Base-by-base conservation (phyloP, 192 early-diverging fungal genomes). In the Backusella australiensis region DNA sequence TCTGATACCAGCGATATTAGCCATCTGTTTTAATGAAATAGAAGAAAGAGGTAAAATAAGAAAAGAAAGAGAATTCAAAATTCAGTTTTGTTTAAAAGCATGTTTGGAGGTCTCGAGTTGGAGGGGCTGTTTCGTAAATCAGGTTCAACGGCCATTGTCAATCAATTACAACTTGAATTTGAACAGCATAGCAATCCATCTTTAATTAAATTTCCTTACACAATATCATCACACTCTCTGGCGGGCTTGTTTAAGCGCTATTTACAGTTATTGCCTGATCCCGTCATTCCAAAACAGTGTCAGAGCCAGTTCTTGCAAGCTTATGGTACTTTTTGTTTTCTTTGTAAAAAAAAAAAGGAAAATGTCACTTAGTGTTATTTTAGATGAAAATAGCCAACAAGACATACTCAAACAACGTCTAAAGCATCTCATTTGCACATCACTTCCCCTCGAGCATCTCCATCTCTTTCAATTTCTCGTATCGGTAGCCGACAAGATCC, bases 51-150 rank as follows among this genome's bases (percentile, higher is more conserved):
- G 70, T 71, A 71, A n/a, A 21, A 3, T 26, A 26, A 14, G 3
- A 41, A 38, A 39, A n/a, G 8, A 69, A 26, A 41, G 14, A 19
- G 7, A 49, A 49, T 32, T 34, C 23, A 41, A 63, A 32, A 32
- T 32, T 32, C 32, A 32, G 32, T 32, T 32, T 32, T 32, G 32
- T 32, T 11, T 32, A 49, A 34, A 29, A 17, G 0, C 15, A 19
- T 23, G 21, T 32, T 23, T 32, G 6, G 26, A 71, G 70, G 70
- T 14, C 23, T 71, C 39, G 70, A 71, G 12, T 8, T 71, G 17
- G 42, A 71, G 19, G 70, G 70, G 1, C 6, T 71, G 6, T 71
- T 71, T 49, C 70, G 70, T 26, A 71, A 71, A 71, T 71, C 70
- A 44, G 70, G 70, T 32, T 71, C 44, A 26, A 34, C n/a, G 0